These are phyloP conservation scores for Ceratobasidium sp. DNA, from an alignment of 1,284 basidiomycete species.

Conservation along the genomic window DNA sequence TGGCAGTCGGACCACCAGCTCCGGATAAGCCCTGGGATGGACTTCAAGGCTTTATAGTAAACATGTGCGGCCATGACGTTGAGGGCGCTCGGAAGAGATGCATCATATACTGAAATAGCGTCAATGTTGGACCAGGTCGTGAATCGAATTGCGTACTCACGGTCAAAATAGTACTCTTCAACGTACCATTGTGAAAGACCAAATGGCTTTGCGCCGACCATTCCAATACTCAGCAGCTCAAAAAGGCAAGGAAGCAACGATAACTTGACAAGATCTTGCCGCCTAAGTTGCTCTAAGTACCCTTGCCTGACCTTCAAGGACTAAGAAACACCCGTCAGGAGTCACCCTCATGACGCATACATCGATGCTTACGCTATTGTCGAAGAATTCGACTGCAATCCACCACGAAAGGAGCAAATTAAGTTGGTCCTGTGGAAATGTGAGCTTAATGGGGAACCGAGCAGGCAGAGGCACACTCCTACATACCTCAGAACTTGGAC, in stretches of 20 bases:
- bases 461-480: too few species aligned
- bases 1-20: slow-evolving; percentile 89
- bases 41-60: slow-evolving; percentile 85
- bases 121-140: slow-evolving; percentile 38
- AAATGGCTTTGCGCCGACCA: slow-evolving; percentile 69
- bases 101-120: slow-evolving; percentile 67
- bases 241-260: slow-evolving; percentile 83
- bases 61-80: slow-evolving; percentile 86
- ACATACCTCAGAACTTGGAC: neutral
- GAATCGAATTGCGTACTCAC: slow-evolving; percentile 60
- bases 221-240: slow-evolving; percentile 71
- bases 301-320: slow-evolving; percentile 82
- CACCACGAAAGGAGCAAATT: slow-evolving; percentile 89
- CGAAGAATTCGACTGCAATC: slow-evolving; percentile 87
- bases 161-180: slow-evolving; percentile 84
- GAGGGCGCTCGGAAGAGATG: slow-evolving; percentile 66
- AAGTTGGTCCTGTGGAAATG: slow-evolving; percentile 74
- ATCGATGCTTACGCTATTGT: slow-evolving; percentile 73
- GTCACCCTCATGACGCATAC: neutral
- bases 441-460: slow-evolving; percentile 37
- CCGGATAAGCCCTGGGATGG: slow-evolving; percentile 84
- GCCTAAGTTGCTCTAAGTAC: slow-evolving; percentile 88
- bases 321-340: slow-evolving; percentile 55
- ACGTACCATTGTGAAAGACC: slow-evolving; percentile 86
- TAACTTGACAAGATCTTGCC: slow-evolving; percentile 69